Base-by-base conservation (phyloP, 2,329 filamentous ascomycete species). In the Verticillium albo-atrum region DNA sequence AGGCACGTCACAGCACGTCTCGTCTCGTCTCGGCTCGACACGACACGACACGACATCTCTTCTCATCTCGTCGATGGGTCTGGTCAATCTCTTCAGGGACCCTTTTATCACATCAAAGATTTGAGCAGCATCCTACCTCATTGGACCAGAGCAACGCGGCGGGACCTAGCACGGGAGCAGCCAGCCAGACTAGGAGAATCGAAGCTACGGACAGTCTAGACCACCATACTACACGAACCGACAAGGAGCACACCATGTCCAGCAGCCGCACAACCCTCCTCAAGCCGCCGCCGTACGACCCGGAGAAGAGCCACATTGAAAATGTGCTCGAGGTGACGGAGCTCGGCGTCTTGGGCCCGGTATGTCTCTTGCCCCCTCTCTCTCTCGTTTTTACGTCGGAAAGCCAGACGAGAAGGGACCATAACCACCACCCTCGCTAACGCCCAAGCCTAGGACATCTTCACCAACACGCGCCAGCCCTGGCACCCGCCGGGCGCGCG, bases 401-500 rank as follows among this genome's bases (percentile, higher is more conserved):
- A 32, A 32, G 30, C 30, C 30, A 14, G 30, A 14, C 30, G 30
- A 32, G 30, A 14, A 9, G 30, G 4, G n/a, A n/a, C n/a, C n/a
- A n/a, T 9, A 9, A 34, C 32, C 6, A 34, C 32, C 32, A 2
- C n/a, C 32, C 32, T 27, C 54, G n/a, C 42, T 30, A 35, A 26
- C 47, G 17, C 14, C 37, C 15, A n/a, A 10, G 20, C 35, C n/a
- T n/a, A 91, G 88, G 90, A 97, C 72, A 88, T 98, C 66, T 99
- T 95, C 79, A 98, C 95, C 58, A 99, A 99, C 74, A 91, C 92
- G 2, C 89, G 92, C 37, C 89, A 89, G 25, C 83, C 95, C 62
- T 98, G 93, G 93, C 93, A 96, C 67, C 95, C 95, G 0, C 89
- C 91, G 0, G 92, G 92, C 23, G 95, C 95, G 3, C 87, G 95